Base-by-base conservation (phyloP, 345 rosid species). In the Triadica sebifera region DNA sequence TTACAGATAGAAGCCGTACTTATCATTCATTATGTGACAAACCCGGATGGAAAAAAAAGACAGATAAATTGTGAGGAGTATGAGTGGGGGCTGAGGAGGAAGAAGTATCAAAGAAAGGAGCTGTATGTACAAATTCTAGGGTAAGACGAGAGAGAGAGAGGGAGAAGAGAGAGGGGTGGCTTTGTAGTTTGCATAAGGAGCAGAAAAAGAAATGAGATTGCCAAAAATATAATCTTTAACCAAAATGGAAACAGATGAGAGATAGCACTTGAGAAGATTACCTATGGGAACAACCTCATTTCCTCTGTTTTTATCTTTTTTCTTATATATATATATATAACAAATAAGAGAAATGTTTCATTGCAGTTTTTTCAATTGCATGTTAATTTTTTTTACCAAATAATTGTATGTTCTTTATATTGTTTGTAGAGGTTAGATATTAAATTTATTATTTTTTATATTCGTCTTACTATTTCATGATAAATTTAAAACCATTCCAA, bases 41-140 rank as follows among this genome's bases (percentile, higher is more conserved):
- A 43, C 47, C 68, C 68, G 25, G 58, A 25, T 45, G 12, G 53
- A n/a, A 46, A 2, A 49, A 7, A 57, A 15, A 22, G 19, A 65
- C 6, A 67, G 2, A 19, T 57, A 25, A 13, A 49, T 45, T 29
- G 49, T 22, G 6, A 25, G 3, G 3, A 45, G 53, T n/a, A n/a
- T n/a, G 41, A 6, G 39, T 47, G 41, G 70, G 39, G 72, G 72
- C 60, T 68, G 72, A 51, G 59, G 16, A 68, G n/a, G 67, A 34
- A 17, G 15, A 25, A 6, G 24, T 50, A 8, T 59, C 13, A 68
- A 68, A 34, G 60, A 51, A 3, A 29, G 60, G 16, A 47, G 22
- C 72, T 68, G 72, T 37, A 65, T 9, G 56, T 51, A 51, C 72
- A 68, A 50, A 13, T 51, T 29, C 58, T 68, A 68, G 72, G 72